A percentile compares a stretch with the other conserved stretches of the same genome.
These are phyloP conservation scores for Eimeria zaria DNA, from an alignment of 169 alveolate genomes.

Conservation along the genomic window DNA sequence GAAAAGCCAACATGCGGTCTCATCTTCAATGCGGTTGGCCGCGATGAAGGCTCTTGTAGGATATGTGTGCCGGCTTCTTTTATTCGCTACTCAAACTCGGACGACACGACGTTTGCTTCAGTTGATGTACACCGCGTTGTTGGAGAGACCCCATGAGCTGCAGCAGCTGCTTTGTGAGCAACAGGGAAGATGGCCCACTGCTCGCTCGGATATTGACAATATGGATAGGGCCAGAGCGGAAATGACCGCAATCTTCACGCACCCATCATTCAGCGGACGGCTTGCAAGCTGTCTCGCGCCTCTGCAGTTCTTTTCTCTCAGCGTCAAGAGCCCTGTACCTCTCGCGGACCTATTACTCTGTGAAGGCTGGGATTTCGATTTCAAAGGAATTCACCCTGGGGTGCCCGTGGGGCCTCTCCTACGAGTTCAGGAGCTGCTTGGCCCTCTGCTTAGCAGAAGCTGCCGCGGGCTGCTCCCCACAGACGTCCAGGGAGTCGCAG, in stretches of 20 bases:
- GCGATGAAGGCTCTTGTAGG: constrained; percentile 33
- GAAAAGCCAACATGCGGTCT: background rate
- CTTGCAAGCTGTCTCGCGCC: constrained; percentile 47
- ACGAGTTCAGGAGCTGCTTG: constrained; percentile 24
- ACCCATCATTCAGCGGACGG: constrained; percentile 10
- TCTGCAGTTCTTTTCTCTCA: constrained; percentile 39
- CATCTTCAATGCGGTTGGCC: background rate
- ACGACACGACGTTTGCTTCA: constrained; percentile 25
- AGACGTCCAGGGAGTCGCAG: constrained; percentile 64
- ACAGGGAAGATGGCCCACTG: constrained; percentile 48
- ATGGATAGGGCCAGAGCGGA: constrained; percentile 43
- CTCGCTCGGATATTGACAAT: constrained; percentile 9
- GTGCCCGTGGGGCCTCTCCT: background rate
- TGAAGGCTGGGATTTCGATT: constrained; percentile 62
- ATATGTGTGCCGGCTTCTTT: background rate
- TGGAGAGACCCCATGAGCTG: background rate
- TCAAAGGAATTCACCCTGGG: background rate
- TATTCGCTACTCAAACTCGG: constrained; percentile 13
- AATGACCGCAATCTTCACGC: background rate
- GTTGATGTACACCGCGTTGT: constrained; percentile 29
- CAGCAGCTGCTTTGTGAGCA: constrained; percentile 31
- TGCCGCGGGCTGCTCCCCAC: constrained; percentile 67
- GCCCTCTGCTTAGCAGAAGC: constrained; percentile 33
- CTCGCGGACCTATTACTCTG: constrained; percentile 53
- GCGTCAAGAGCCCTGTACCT: background rate